These are phyloP conservation scores for Sugiyamaella japonica DNA, from an alignment of 1,139 yeast genomes.

Conservation along the genomic window DNA sequence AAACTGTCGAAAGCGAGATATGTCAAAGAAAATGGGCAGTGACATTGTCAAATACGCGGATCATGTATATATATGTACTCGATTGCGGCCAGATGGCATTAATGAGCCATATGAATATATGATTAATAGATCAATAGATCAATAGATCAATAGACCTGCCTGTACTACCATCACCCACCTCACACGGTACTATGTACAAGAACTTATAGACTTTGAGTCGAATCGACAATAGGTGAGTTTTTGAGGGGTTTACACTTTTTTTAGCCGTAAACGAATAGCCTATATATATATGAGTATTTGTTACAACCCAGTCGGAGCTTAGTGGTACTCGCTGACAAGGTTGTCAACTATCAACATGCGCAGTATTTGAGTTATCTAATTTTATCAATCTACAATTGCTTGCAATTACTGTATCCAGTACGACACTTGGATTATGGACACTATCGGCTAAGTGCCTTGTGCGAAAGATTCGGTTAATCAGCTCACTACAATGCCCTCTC, in stretches of 20 bases:
- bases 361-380: constrained; percentile 5
- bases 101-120: not conserved
- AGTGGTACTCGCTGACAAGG: not conserved
- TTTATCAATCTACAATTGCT: not conserved
- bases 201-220: not conserved
- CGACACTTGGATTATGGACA: not conserved
- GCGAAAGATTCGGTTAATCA: constrained; percentile 12
- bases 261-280: not conserved
- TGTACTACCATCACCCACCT: too few species aligned
- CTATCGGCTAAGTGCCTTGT: constrained; percentile 10
- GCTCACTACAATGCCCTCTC: not conserved
- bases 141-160: too few species aligned
- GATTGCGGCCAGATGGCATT: not conserved
- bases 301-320: not conserved
- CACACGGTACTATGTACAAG: not conserved
- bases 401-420: constrained; percentile 5
- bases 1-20: too few species aligned
- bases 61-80: not conserved
- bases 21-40: not conserved
- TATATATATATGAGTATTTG: not conserved
- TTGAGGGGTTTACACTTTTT: not conserved
- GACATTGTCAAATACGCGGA: not conserved
- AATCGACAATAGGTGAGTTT: constrained; percentile 5
- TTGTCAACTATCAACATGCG: not conserved
- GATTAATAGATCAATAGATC: not conserved